A percentile compares a stretch with the other conserved stretches of the same genome.
Conservation (phyloP, 352 stramenopile species). For the Phytophthora brassicae region DNA sequence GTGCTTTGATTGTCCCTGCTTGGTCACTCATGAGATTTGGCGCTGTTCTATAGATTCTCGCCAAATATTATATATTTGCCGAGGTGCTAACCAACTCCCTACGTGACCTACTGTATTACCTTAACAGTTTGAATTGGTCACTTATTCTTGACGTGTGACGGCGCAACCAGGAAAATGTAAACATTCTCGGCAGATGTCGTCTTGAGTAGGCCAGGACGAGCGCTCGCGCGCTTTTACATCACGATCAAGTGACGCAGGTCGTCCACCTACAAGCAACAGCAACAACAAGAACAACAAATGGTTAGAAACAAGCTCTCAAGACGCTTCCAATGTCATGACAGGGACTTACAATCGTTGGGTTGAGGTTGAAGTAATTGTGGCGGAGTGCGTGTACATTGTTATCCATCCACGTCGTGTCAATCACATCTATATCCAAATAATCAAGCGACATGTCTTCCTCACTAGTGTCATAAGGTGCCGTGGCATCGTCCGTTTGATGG, state of each 20-base stretch:
- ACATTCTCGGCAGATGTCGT: conserved; percentile 66
- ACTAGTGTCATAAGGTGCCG: conserved; percentile 20
- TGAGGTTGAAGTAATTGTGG: conserved; percentile 89
- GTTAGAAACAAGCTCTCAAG: background rate
- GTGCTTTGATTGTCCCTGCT: too few relatives aligned
- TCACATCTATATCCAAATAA: conserved; percentile 85
- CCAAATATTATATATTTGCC: too few relatives aligned
- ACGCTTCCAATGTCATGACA: background rate
- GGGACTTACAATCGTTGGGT: conserved; percentile 67
- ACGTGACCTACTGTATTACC: too few relatives aligned
- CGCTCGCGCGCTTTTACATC: conserved; percentile 49
- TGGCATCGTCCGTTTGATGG: conserved; percentile 14
- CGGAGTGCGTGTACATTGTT: conserved; percentile 84
- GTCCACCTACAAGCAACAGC: conserved; percentile 29
- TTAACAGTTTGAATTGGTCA: conserved; percentile 21
- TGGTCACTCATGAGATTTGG: too few relatives aligned
- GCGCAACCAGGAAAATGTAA: conserved; percentile 76
- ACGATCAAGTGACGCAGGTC: conserved; percentile 71
- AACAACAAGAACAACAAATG: background rate
- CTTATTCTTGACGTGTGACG: conserved; percentile 69
- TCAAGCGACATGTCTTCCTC: conserved; percentile 28
- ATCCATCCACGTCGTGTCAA: conserved; percentile 88
- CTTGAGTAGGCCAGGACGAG: conserved; percentile 55
- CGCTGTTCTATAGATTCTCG: too few relatives aligned
- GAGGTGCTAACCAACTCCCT: too few relatives aligned